phyloP scores from a whole-genome alignment of 805 yeast species.

The Sugiyamaella chiloensis region DNA sequence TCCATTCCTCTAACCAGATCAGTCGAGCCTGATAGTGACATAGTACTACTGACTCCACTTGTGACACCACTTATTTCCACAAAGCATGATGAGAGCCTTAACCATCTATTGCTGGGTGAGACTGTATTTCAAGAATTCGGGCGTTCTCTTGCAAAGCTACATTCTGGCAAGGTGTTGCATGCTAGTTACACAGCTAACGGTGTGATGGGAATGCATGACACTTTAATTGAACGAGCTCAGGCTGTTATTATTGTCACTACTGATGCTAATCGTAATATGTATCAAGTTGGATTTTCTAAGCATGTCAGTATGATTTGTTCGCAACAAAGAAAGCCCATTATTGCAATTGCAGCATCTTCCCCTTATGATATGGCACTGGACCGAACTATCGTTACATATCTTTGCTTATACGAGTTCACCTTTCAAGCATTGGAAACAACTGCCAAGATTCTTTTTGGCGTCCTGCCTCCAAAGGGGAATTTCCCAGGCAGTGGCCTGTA shows the following conservation, averaged over 20 bases:
- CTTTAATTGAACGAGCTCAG: slow-evolving; percentile 49
- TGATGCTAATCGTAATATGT: slow-evolving; percentile 57
- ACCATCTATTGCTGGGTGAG: slow-evolving; percentile 47
- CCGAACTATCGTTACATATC: slow-evolving; percentile 50
- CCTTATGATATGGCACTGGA: slow-evolving; percentile 62
- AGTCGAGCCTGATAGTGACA: slow-evolving; percentile 33
- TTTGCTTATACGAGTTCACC: slow-evolving; percentile 62
- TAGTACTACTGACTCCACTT: slow-evolving; percentile 36
- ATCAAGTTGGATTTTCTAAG: slow-evolving; percentile 59
- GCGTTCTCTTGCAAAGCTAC: slow-evolving; percentile 40
- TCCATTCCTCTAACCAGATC: slow-evolving; percentile 44
- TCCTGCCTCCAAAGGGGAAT: slow-evolving; percentile 47
- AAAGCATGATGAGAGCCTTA: slow-evolving; percentile 36
- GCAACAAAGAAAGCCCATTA: slow-evolving; percentile 47
- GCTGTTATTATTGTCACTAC: slow-evolving; percentile 46
- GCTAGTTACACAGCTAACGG: slow-evolving; percentile 52
- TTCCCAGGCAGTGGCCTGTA: slow-evolving; percentile 50
- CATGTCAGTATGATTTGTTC: slow-evolving; percentile 55
- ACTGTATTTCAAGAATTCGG: slow-evolving; percentile 45
- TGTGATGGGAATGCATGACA: slow-evolving; percentile 54
- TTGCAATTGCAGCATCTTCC: slow-evolving; percentile 58
- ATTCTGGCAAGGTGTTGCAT: slow-evolving; percentile 49
- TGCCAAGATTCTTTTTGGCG: slow-evolving; percentile 54
- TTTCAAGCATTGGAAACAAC: slow-evolving; percentile 47
- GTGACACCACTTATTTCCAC: slow-evolving; percentile 39